Evolutionary conservation across 345 rosid species (phyloP).

Genomic region (Pistacia atlantica): DNA sequence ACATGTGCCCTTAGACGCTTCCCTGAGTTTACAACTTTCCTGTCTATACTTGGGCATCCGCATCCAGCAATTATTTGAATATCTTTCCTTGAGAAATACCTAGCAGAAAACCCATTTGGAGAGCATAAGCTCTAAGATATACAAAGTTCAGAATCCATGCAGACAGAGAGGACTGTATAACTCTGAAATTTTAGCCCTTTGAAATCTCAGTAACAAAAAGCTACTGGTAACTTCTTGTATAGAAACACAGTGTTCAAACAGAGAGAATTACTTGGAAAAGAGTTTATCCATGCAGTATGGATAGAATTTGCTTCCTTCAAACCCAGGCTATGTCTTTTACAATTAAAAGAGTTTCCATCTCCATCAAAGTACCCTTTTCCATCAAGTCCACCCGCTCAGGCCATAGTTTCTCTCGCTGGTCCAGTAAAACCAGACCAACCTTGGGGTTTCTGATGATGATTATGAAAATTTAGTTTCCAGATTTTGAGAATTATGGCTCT

Average conservation of each 20-base stretch:
- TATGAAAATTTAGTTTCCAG: slow-evolving; percentile 17
- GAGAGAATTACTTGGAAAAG: no score
- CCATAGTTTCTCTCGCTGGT: slow-evolving; percentile 47
- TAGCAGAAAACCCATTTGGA: slow-evolving; percentile 25
- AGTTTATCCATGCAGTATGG: slow-evolving; percentile 56
- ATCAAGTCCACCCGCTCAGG: slow-evolving; percentile 81
- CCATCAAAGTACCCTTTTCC: slow-evolving; percentile 63
- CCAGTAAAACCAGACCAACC: not conserved
- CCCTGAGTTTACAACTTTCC: slow-evolving; percentile 89
- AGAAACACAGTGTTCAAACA: no score
- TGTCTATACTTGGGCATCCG: slow-evolving; percentile 89
- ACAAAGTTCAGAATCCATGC: not conserved
- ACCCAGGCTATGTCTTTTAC: slow-evolving; percentile 31
- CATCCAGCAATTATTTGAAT: slow-evolving; percentile 60
- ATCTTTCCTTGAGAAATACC: slow-evolving; percentile 73
- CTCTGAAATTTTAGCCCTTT: not conserved
- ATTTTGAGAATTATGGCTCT: slow-evolving; percentile 30
- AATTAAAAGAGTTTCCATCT: slow-evolving; percentile 40
- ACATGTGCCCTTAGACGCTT: slow-evolving; percentile 79
- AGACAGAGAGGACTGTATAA: no score
- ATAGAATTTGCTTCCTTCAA: slow-evolving; percentile 56
- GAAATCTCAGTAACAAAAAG: not conserved
- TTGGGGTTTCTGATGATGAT: not conserved
- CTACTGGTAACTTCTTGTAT: no score
- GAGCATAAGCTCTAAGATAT: not conserved